Conservation (phyloP, 768 basidiomycete species). For the Tricholoma furcatifolium region DNA sequence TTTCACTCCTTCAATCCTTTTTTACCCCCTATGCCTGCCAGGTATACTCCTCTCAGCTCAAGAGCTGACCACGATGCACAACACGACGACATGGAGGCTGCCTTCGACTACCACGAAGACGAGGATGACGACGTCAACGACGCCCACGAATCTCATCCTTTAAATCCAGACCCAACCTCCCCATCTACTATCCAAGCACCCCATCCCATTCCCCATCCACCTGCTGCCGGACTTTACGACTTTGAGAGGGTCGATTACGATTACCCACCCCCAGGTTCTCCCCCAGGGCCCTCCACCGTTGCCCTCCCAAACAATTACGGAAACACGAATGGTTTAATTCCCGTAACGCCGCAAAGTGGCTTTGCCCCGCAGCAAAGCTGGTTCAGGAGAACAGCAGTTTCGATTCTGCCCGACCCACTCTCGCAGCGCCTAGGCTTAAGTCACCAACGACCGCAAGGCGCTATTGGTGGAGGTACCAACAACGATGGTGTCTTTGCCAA, state of each 20-base stretch:
- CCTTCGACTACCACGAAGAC: constrained; percentile 80
- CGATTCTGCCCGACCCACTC: constrained; percentile 56
- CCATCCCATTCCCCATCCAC: constrained; percentile 15
- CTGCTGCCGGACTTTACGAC: constrained; percentile 58
- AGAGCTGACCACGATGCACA: constrained; percentile 45
- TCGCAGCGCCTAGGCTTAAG: constrained; percentile 44
- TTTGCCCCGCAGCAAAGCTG: constrained; percentile 43
- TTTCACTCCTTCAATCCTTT: constrained; percentile 17
- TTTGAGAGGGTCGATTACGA: constrained; percentile 82
- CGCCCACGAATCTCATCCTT: constrained; percentile 48
- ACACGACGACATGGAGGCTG: constrained; percentile 69
- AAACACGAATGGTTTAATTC: constrained; percentile 73
- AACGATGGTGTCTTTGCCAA: constrained; percentile 97
- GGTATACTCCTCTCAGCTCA: constrained; percentile 68
- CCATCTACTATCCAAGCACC: constrained; percentile 23
- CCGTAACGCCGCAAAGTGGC: constrained; percentile 38
- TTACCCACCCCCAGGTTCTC: constrained; percentile 81
- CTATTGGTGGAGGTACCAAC: constrained; percentile 61
- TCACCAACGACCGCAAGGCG: constrained; percentile 36
- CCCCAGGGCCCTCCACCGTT: constrained; percentile 59
- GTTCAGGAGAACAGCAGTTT: constrained; percentile 52
- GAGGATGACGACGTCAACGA: constrained; percentile 57
- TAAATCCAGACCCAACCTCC: constrained; percentile 41
- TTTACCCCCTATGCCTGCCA: constrained; percentile 41
- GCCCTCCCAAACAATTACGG: constrained; percentile 72